These are phyloP conservation scores for Selaginella tamariscina DNA, from an alignment of 75 land plant genomes.

Conservation along the genomic window DNA sequence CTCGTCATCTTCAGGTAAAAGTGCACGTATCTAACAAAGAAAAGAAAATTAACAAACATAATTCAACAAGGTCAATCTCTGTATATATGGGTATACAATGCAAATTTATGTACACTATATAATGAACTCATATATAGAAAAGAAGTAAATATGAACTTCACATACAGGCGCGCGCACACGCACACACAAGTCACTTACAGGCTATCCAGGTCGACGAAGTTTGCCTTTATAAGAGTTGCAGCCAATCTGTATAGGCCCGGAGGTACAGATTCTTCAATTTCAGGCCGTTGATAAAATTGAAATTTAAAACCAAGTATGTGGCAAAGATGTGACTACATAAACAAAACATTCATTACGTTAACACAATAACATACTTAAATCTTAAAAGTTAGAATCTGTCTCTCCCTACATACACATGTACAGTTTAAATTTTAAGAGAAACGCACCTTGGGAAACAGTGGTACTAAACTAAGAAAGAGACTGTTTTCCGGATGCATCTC, in stretches of 20 bases:
- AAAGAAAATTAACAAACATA: slow-evolving; percentile 4
- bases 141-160: background rate
- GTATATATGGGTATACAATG: background rate
- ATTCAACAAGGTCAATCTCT: background rate
- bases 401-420: background rate
- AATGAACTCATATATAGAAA: background rate
- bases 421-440: background rate
- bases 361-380: too few relatives aligned
- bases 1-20: slow-evolving; percentile 88
- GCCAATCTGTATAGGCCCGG: slow-evolving; percentile 69
- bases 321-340: slow-evolving; percentile 91
- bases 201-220: slow-evolving; percentile 84
- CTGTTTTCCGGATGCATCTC: slow-evolving; percentile 80
- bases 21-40: slow-evolving; percentile 56
- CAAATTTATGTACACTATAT: background rate
- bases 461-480: slow-evolving; percentile 71
- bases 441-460: slow-evolving; percentile 85
- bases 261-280: slow-evolving; percentile 63
- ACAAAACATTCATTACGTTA: slow-evolving; percentile 15
- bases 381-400: too few relatives aligned
- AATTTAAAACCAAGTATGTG: slow-evolving; percentile 98
- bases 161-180: too few relatives aligned
- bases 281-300: slow-evolving; percentile 90
- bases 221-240: slow-evolving; percentile 71
- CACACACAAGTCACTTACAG: slow-evolving; percentile 43